Percentiles rank a stretch among this genome's conserved stretches.
These are phyloP conservation scores for Umbilicus rupestris DNA, from an alignment of 164 flowering plant species.

Conservation along the genomic window DNA sequence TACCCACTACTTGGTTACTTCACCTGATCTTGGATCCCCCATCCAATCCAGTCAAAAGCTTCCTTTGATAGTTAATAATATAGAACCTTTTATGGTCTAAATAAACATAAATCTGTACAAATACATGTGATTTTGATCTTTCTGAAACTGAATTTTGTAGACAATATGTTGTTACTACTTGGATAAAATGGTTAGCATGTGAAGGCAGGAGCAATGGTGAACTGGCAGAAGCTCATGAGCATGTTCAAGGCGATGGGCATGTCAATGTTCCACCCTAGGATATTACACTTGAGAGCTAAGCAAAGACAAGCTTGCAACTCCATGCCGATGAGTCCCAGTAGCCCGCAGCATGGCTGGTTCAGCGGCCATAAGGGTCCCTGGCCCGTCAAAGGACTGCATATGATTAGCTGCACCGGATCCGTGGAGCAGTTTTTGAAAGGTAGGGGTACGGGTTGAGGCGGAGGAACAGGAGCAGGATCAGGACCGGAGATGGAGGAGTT, in stretches of 20 bases:
- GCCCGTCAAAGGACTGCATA: too few species aligned
- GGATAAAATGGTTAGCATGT: neutral
- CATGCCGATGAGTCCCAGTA: too few species aligned
- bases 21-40: too few species aligned
- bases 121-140: too few species aligned
- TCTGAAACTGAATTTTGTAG: too few species aligned
- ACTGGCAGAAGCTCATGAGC: conserved; percentile 6
- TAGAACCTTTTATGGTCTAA: too few species aligned
- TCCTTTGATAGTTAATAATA: too few species aligned
- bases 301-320: too few species aligned
- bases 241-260: neutral
- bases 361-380: neutral
- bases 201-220: conserved; percentile 5
- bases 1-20: too few species aligned
- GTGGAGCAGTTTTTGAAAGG: neutral
- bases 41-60: too few species aligned
- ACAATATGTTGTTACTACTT: neutral
- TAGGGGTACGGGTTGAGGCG: neutral
- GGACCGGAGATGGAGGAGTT: too few species aligned
- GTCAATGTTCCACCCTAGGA: neutral
- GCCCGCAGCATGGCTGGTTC: neutral
- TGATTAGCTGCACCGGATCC: neutral
- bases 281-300: neutral
- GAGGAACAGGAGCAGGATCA: neutral
- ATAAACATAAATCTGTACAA: too few species aligned